A percentile compares a stretch with the other conserved stretches of the same genome.
phyloP scores from a whole-genome alignment of 768 basidiomycete species.

The Cystobasidium ongulense region DNA sequence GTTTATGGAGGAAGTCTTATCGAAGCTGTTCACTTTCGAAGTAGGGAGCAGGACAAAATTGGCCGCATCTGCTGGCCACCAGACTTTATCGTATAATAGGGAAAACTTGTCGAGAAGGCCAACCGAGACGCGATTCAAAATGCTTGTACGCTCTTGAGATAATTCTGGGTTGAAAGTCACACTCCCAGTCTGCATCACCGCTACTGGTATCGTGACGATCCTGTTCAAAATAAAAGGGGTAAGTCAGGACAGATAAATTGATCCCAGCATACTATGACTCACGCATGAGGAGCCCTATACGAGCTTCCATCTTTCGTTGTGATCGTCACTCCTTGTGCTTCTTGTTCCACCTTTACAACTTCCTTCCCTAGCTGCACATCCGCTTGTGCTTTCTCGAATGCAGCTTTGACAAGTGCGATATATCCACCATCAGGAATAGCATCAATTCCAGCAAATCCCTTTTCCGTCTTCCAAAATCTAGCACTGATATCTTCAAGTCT shows the following conservation, averaged over 20 bases:
- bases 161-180: background rate
- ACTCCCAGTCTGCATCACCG: slow-evolving; percentile 8
- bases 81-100: slow-evolving; percentile 7
- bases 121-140: background rate
- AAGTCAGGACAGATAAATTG: background rate
- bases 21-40: background rate
- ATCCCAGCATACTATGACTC: background rate
- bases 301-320: background rate
- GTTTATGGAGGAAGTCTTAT: background rate
- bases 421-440: slow-evolving; percentile 20
- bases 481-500: slow-evolving; percentile 12
- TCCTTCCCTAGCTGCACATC: background rate
- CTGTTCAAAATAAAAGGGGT: background rate
- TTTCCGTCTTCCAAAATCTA: slow-evolving; percentile 23
- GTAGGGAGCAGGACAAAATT: slow-evolving; percentile 25
- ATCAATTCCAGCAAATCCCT: slow-evolving; percentile 21
- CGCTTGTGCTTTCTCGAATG: background rate
- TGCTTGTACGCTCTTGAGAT: background rate
- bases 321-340: background rate
- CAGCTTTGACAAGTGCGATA: background rate
- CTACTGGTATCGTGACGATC: slow-evolving; percentile 19
- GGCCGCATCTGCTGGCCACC: slow-evolving; percentile 15
- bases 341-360: background rate
- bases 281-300: slow-evolving; percentile 10
- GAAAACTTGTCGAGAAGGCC: slow-evolving; percentile 28